Evolutionary conservation across 2,329 filamentous ascomycete species (phyloP), one percentile per base, ranked within the genome.

Genomic region (Hypoxylon sp.): DNA sequence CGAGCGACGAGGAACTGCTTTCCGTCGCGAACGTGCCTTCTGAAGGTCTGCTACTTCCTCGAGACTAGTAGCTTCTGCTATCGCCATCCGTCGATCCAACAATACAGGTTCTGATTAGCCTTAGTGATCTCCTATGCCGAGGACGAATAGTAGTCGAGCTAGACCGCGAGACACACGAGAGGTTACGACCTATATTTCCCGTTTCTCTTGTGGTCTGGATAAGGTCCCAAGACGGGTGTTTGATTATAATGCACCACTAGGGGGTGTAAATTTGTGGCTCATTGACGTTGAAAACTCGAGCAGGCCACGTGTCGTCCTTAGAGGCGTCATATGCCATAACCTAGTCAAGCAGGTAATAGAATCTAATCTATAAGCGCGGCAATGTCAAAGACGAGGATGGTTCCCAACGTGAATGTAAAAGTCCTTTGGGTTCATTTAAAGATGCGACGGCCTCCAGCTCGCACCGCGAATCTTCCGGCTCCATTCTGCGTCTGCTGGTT

Each of bases 401-500:
- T 4, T 1, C n/a, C 11, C 10, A 42, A 35, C 10, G 15, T 13
- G 24, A 11, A 31, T 15, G 7, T n/a, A 26, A n/a, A 29, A 43
- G 11, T 15, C 18, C n/a, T 33, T 15, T 4, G 4, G 11, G 29
- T 37, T 79, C 67, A 83, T 69, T 75, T 82, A 67, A 86, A 86
- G 11, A 86, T 73, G 33, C 80, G 75, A 58, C 78, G 78, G 2
- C 79, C 78, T 5, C 83, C 81, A 0, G 81, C 83, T 41, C 78
- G 75, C 1, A 79, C 76, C 0, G 82, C 80, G 53, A 88, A 88
- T 26, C 86, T 77, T 65, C 88, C 85, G 0, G 82, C 79, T 0
- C 86, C 86, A 53, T 79, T 85, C 33, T 77, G 75, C 52, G 85
- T 82, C 69, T 88, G 86, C 15, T 79, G 75, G 63, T 88, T 83